A percentile compares a stretch with the other conserved stretches of the same genome.
These are phyloP conservation scores for Colletotrichum zoysiae DNA, from an alignment of 2,329 filamentous ascomycete genomes.

Conservation along the genomic window DNA sequence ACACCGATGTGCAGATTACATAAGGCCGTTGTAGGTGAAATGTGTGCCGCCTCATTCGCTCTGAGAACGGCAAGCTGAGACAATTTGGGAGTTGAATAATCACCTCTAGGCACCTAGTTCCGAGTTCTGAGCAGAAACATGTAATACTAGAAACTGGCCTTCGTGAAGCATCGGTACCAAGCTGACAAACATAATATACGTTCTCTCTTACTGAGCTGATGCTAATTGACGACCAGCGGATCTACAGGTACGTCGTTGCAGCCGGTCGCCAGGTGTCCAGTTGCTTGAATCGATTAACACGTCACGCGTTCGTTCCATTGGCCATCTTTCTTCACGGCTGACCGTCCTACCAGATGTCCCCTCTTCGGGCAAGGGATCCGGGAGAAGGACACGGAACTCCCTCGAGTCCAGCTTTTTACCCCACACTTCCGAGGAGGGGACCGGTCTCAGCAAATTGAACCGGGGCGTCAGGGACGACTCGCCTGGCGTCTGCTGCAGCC, in stretches of 20 bases:
- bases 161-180: background rate
- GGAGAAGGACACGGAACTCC: background rate
- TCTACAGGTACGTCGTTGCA: background rate
- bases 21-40: background rate
- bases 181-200: background rate
- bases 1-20: background rate
- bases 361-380: conserved; percentile 8
- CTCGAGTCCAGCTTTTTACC: conserved; percentile 34
- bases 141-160: background rate
- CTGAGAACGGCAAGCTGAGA: background rate
- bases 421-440: conserved; percentile 21
- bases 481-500: conserved; percentile 20
- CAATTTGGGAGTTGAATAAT: background rate
- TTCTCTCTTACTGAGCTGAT: background rate
- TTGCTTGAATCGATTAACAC: background rate
- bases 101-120: background rate
- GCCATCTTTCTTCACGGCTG: background rate
- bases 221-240: background rate
- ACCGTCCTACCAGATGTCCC: background rate
- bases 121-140: background rate
- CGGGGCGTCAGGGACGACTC: conserved; percentile 24
- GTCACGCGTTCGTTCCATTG: background rate
- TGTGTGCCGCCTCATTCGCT: background rate
- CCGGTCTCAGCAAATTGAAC: conserved; percentile 3
- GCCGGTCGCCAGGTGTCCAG: too few species aligned